Conservation (phyloP, 805 yeast species). For the Brettanomyces bruxellensis region DNA sequence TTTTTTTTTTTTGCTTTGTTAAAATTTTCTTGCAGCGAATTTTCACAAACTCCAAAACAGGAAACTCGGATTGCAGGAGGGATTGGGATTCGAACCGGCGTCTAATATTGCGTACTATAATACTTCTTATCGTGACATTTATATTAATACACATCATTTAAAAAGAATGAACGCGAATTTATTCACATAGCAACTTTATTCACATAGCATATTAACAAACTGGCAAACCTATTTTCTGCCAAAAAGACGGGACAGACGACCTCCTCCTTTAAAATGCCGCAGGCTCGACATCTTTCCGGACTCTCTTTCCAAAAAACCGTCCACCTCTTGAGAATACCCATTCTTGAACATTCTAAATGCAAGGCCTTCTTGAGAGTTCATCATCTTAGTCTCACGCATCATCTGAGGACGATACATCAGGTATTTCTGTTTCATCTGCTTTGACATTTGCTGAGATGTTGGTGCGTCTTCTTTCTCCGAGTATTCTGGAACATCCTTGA, state of each 20-base stretch:
- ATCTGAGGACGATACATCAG: slow-evolving; percentile 24
- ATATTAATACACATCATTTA: no score
- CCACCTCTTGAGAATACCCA: slow-evolving; percentile 3
- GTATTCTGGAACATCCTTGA: slow-evolving; percentile 43
- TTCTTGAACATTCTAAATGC: slow-evolving; percentile 18
- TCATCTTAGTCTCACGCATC: slow-evolving; percentile 20
- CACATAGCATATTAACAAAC: no score
- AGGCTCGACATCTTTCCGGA: not conserved
- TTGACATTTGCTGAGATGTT: slow-evolving; percentile 27
- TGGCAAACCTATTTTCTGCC: no score
- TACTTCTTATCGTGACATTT: no score
- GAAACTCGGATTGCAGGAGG: not conserved
- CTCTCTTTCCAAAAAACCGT: not conserved
- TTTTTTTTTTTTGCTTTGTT: no score
- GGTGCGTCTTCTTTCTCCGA: slow-evolving; percentile 49
- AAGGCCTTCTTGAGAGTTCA: slow-evolving; percentile 28
- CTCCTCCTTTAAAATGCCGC: slow-evolving; percentile 4
- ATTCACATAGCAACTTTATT: no score
- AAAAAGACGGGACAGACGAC: slow-evolving; percentile 1
- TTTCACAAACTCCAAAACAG: not conserved
- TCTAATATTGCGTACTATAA: not conserved
- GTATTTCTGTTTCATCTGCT: slow-evolving; percentile 27
- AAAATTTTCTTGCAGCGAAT: not conserved
- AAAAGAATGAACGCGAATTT: no score
- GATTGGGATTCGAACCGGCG: not conserved